A percentile compares a stretch with the other conserved stretches of the same genome.
phyloP scores from a whole-genome alignment of 2,329 filamentous ascomycete genomes.

The Polytolypa hystricis region DNA sequence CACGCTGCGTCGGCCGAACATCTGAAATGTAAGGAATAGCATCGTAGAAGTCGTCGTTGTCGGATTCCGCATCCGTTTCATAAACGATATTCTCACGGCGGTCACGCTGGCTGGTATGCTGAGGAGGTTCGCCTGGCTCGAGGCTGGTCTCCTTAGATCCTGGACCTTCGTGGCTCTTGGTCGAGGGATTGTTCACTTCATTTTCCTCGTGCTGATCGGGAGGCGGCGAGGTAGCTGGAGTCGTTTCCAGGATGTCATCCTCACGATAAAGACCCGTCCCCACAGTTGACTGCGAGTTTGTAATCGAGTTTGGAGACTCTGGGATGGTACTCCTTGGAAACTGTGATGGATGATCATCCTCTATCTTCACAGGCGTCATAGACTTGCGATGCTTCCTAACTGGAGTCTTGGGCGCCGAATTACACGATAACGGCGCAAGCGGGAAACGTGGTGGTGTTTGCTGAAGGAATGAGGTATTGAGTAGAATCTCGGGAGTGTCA shows the following conservation, averaged over 20 bases:
- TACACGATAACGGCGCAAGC: slow-evolving; percentile 2
- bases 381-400: no score
- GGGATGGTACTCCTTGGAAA: background rate
- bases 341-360: background rate
- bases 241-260: background rate
- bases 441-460: slow-evolving; percentile 18
- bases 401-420: slow-evolving; percentile 1
- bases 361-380: no score
- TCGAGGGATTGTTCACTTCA: no score
- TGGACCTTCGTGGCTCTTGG: background rate
- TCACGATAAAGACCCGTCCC: background rate
- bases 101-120: no score
- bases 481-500: slow-evolving; percentile 28
- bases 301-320: no score
- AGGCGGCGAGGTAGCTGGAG: slow-evolving; percentile 9
- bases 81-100: slow-evolving; percentile 29
- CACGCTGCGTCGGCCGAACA: background rate
- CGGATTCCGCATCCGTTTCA: slow-evolving; percentile 32
- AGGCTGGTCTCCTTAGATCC: background rate
- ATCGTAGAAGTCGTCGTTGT: slow-evolving; percentile 22
- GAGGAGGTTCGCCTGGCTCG: background rate
- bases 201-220: background rate
- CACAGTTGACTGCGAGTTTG: background rate
- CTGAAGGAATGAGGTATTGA: slow-evolving; percentile 16
- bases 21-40: slow-evolving; percentile 10